Base-by-base conservation (phyloP, 495 filamentous ascomycete genomes). In the Massariosphaeria phaeospora region DNA sequence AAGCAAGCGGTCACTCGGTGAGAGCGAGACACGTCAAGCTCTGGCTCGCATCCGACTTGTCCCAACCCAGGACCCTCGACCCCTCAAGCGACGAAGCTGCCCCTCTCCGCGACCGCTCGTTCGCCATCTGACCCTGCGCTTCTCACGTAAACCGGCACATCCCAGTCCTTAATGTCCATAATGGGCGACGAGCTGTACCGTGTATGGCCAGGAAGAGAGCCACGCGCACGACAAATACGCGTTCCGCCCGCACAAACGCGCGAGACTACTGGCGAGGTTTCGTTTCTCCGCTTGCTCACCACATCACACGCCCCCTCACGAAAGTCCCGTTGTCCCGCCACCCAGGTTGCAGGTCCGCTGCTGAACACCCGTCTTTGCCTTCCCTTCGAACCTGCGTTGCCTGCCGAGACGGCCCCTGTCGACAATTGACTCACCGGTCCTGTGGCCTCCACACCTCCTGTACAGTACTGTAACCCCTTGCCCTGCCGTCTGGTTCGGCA, bases 311-410 rank as follows among this genome's bases (percentile, higher is more conserved):
- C 7, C 4, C 41, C 17, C 4, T 2, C 21, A 23, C 17, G 26
- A 9, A 21, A 21, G 33, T 38, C 33, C 33, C 15, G 10, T 12
- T 31, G 51, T 55, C 52, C 43, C 52, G 41, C 43, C 44, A 56
- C 52, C 43, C 52, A 39, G 52, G 52, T 56, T 24, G 24, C 2
- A 49, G 52, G 52, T 38, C n/a, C n/a, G n/a, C n/a, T n/a, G n/a
- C n/a, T n/a, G 26, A 11, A 11, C 17, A 17, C 11, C 8, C 48
- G 7, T 52, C 38, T 27, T 35, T 29, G 7, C 29, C 25, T 23
- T 34, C 48, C 17, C 20, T 27, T 40, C 11, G 21, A 38, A 52
- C 48, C 9, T 25, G 36, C 48, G 25, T 43, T 42, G 36, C 48
- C 36, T 42, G 48, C 15, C 48, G 6, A 8, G 2, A 21, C 6